phyloP scores from a whole-genome alignment of 2,329 filamentous ascomycete genomes.

The Neopestalotiopsis sp. region DNA sequence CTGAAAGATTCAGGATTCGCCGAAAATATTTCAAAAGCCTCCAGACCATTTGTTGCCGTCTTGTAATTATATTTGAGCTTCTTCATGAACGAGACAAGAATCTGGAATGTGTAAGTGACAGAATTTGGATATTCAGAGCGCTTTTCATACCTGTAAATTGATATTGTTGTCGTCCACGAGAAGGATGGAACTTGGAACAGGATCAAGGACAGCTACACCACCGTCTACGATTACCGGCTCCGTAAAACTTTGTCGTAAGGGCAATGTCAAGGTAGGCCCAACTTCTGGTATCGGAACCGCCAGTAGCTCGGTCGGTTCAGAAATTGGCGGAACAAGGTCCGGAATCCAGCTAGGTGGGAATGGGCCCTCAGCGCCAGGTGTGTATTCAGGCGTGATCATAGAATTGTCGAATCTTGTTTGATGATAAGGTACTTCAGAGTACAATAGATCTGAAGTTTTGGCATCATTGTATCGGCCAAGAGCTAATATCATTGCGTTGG shows the following conservation, averaged over 20 bases:
- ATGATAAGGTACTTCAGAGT: conserved; percentile 18
- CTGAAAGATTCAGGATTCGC: conserved; percentile 18
- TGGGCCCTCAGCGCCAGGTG: neutral
- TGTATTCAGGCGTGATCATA: neutral
- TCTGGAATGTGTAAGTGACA: conserved; percentile 14
- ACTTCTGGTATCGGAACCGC: neutral
- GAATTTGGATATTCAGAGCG: neutral
- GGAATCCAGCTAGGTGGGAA: neutral
- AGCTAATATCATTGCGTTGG: conserved; percentile 32
- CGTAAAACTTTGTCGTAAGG: neutral
- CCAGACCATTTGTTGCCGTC: conserved; percentile 42
- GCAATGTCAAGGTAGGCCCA: neutral
- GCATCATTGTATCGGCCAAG: conserved; percentile 1
- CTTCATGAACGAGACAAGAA: conserved; percentile 36
- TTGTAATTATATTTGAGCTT: conserved; percentile 36
- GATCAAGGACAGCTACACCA: neutral
- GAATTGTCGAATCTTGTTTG: neutral
- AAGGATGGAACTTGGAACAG: conserved; percentile 28
- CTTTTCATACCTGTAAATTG: conserved; percentile 34
- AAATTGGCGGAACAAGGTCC: neutral
- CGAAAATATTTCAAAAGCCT: conserved; percentile 41
- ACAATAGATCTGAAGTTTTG: neutral
- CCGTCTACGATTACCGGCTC: neutral
- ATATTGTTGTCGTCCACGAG: conserved; percentile 48
- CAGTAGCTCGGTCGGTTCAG: neutral